These are phyloP conservation scores for Metschnikowia drakensbergensis DNA, from an alignment of 805 yeast genomes.

Conservation along the genomic window DNA sequence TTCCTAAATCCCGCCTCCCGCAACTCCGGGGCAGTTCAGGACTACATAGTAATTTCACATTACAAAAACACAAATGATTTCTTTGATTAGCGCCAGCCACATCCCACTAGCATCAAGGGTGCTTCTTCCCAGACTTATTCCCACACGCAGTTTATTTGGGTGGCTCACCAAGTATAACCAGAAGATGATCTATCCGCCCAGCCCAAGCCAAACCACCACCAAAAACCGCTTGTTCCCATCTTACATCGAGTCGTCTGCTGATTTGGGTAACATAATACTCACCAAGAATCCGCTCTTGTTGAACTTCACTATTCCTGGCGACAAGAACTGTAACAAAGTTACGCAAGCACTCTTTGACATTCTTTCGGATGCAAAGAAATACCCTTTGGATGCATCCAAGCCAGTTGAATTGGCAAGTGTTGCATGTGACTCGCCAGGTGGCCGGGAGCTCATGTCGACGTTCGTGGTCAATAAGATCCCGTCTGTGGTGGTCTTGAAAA, in stretches of 20 bases:
- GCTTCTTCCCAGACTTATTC: slow-evolving; percentile 1
- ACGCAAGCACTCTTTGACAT: slow-evolving; percentile 56
- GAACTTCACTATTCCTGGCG: slow-evolving; percentile 70
- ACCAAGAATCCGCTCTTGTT: slow-evolving; percentile 60
- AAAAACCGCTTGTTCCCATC: slow-evolving; percentile 37
- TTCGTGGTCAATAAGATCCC: slow-evolving; percentile 60
- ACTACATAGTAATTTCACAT: background rate
- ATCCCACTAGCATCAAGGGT: slow-evolving; percentile 8
- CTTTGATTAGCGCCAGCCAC: slow-evolving; percentile 8
- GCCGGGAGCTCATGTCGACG: slow-evolving; percentile 52
- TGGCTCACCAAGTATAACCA: slow-evolving; percentile 19
- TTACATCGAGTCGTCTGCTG: slow-evolving; percentile 51
- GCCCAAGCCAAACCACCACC: slow-evolving; percentile 34
- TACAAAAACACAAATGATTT: slow-evolving; percentile 7
- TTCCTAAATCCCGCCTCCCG: slow-evolving; percentile 1
- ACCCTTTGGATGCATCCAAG: slow-evolving; percentile 33
- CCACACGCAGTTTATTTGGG: slow-evolving; percentile 14
- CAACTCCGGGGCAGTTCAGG: background rate
- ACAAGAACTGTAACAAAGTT: slow-evolving; percentile 54
- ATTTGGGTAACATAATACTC: slow-evolving; percentile 52
- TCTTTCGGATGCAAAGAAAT: slow-evolving; percentile 20
- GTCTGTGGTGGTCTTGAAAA: slow-evolving; percentile 59
- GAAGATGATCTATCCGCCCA: slow-evolving; percentile 39
- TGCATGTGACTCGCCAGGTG: slow-evolving; percentile 64
- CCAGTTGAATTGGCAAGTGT: slow-evolving; percentile 64